phyloP scores from a whole-genome alignment of 495 filamentous ascomycete genomes.

The Aspergillus steynii region DNA sequence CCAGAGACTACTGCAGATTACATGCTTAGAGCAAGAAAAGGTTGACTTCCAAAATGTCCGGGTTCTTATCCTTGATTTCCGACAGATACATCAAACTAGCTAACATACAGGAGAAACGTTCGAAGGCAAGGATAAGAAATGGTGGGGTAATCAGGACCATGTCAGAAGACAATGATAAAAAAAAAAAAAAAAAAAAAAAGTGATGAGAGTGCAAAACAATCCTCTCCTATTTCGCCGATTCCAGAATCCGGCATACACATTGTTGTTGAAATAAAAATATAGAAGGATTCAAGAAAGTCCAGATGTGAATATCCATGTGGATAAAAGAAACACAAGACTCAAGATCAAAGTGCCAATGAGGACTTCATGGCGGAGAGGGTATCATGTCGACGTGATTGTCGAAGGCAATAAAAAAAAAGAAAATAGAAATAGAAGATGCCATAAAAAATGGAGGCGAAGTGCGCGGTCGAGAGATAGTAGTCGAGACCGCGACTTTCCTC shows the following conservation, averaged over 20 bases:
- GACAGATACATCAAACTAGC: background rate
- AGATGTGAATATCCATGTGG: background rate
- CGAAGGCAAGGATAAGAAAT: background rate
- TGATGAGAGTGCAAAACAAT: background rate
- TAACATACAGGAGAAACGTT: conserved; percentile 2
- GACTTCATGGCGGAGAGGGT: conserved; percentile 2
- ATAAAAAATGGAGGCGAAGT: background rate
- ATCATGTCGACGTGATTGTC: conserved; percentile 9
- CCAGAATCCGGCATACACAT: conserved; percentile 10
- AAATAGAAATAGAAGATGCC: background rate
- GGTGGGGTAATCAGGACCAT: background rate
- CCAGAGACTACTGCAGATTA: background rate
- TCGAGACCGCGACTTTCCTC: no score
- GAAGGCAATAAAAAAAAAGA: conserved; percentile 10
- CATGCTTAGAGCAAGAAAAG: background rate
- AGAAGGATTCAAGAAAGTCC: background rate
- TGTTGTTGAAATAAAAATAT: conserved; percentile 1
- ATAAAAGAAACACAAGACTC: background rate
- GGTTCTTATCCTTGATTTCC: background rate
- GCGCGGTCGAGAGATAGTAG: no score
- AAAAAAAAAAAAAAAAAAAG: background rate
- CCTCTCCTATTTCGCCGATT: conserved; percentile 8
- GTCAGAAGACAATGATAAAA: background rate
- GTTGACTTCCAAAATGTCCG: no score
- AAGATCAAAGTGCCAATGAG: background rate